Evolutionary conservation across 2,329 filamentous ascomycete genomes (phyloP), one percentile per base, ranked within the genome.

Genomic region (Metarhizium humberi): DNA sequence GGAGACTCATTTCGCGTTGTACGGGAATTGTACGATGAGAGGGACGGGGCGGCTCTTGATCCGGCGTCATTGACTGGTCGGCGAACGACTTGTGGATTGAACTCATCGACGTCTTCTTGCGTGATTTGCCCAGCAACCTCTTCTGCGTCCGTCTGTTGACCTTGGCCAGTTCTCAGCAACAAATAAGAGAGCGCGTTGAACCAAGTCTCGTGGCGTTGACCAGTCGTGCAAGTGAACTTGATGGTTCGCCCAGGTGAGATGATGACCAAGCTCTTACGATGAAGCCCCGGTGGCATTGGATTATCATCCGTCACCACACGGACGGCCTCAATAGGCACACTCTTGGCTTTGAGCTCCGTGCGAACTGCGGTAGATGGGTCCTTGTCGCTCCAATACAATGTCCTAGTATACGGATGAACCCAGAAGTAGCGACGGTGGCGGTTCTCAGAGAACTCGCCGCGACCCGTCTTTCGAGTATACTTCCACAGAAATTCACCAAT

Each of bases 401-500:
- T 96, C 51, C 92, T 84, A 3, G 92, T 99, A 72, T 97, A 99
- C 0, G 94, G 94, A 68, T 99, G 94, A 25, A 99, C 90, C 94
- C 94, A 99, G 79, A 99, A 99, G 78, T 96, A 99, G 36, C 94
- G 86, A 58, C 90, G 84, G 71, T 99, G 94, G 53, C 94, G 84
- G 55, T 92, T 95, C 63, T 86, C 87, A 0, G 92, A 97, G 72
- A 95, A 84, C 59, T 91, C 88, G 54, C 85, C 88, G 29, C 92
- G 86, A n/a, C 91, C 92, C 57, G 92, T 80, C 75, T 94, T 96
- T 64, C 94, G 87, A 0, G 94, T 99, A 72, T 99, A 99, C 71
- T 99, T 99, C 94, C 94, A 99, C 45, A 99, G 78, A 70, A 92
- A 97, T 70, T 99, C 94, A 55, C 94, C 94, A 66, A 99, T 97